phyloP scores from a whole-genome alignment of 345 rosid species.

The Conringia planisiliqua region DNA sequence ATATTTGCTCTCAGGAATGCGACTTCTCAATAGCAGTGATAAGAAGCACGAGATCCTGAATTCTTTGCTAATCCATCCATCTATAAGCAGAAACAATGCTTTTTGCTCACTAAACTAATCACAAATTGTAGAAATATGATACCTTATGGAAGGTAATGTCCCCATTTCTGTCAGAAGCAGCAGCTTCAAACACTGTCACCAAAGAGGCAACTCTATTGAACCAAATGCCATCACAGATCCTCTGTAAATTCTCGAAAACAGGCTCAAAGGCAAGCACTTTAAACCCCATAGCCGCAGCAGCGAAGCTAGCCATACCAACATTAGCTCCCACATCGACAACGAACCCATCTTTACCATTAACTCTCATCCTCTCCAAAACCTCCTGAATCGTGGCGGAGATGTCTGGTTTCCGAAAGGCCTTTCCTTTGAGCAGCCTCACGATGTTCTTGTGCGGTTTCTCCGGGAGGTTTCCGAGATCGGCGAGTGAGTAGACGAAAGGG shows the following conservation, averaged over 20 bases:
- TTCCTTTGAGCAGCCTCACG: conserved; percentile 81
- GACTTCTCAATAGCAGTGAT: too few relatives aligned
- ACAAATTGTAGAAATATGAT: not conserved
- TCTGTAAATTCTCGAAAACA: conserved; percentile 84
- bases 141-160: conserved; percentile 93
- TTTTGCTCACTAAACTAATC: not conserved
- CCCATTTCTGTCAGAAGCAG: conserved; percentile 73
- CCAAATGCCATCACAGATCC: conserved; percentile 98
- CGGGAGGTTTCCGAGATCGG: conserved; percentile 83
- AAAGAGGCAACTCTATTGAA: conserved; percentile 67
- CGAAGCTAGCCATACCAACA: conserved; percentile 96
- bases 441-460: conserved; percentile 98
- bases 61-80: not conserved
- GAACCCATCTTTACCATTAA: conserved; percentile 45
- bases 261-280: conserved; percentile 88
- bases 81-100: not conserved
- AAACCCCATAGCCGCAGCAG: conserved; percentile 93
- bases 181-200: conserved; percentile 87
- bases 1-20: too few relatives aligned
- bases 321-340: conserved; percentile 96
- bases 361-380: conserved; percentile 49
- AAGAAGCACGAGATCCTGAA: not conserved
- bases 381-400: conserved; percentile 83
- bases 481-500: conserved; percentile 76
- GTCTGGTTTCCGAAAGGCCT: conserved; percentile 85